phyloP scores from a whole-genome alignment of 306 rosid species.

The Inga leiocalycina region DNA sequence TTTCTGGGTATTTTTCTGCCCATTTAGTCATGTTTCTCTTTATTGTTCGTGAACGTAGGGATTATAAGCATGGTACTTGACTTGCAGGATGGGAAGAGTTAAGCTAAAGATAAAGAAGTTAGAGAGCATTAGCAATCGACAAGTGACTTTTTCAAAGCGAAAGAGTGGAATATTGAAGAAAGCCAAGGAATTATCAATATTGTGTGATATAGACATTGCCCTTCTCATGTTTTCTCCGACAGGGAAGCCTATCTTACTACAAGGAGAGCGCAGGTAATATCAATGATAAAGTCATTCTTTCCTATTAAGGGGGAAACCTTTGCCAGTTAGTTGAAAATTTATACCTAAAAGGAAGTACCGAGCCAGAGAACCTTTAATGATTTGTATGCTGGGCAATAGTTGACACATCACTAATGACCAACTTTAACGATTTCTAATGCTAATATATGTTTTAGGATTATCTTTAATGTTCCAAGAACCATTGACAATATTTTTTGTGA shows the following conservation, averaged over 20 bases:
- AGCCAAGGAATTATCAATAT: slow-evolving; percentile 72
- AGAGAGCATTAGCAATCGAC: slow-evolving; percentile 71
- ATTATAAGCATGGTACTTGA: background rate
- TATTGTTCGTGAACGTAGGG: slow-evolving; percentile 12
- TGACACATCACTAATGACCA: background rate
- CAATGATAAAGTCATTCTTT: background rate
- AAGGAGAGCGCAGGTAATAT: slow-evolving; percentile 70
- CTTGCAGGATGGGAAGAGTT: slow-evolving; percentile 83
- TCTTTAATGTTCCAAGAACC: slow-evolving; percentile 5
- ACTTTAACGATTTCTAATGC: background rate
- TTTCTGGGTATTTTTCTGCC: background rate
- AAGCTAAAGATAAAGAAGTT: slow-evolving; percentile 79
- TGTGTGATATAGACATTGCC: slow-evolving; percentile 65
- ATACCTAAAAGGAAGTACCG: slow-evolving; percentile 1
- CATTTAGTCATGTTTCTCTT: background rate
- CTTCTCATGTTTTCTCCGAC: slow-evolving; percentile 92
- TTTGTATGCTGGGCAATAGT: background rate
- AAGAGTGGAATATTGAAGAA: slow-evolving; percentile 77
- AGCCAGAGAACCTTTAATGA: background rate
- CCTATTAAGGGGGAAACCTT: background rate
- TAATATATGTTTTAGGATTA: background rate
- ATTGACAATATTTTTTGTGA: background rate
- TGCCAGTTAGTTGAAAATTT: slow-evolving; percentile 5
- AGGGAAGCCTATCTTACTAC: slow-evolving; percentile 61
- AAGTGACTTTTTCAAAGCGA: slow-evolving; percentile 73